phyloP scores from a whole-genome alignment of 306 rosid species.

The Hylodesmum podocarpum region DNA sequence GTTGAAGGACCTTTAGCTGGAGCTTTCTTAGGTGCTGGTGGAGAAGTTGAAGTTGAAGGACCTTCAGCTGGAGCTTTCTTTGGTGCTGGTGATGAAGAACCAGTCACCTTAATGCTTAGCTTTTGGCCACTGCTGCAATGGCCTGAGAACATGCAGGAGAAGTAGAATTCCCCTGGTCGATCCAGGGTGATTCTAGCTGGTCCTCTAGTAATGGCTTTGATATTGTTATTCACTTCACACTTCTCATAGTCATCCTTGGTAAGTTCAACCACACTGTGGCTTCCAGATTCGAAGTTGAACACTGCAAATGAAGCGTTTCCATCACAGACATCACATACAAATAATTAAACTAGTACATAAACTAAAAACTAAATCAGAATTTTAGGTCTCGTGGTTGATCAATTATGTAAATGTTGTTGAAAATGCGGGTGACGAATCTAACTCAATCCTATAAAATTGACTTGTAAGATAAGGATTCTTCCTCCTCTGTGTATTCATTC shows the following conservation, averaged over 20 bases:
- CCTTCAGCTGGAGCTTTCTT: not conserved
- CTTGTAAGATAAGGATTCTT: no score
- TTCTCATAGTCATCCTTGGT: slow-evolving; percentile 14
- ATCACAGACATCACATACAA: not conserved
- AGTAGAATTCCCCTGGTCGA: slow-evolving; percentile 17
- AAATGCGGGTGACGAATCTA: no score
- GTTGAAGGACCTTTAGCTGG: slow-evolving; percentile 21
- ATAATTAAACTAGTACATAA: not conserved
- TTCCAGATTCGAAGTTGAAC: slow-evolving; percentile 38
- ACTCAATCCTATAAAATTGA: no score
- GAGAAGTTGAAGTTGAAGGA: slow-evolving; percentile 23
- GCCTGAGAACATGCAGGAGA: slow-evolving; percentile 33
- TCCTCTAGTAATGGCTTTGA: not conserved
- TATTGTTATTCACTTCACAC: not conserved
- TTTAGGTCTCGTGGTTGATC: not conserved
- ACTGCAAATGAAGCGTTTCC: slow-evolving; percentile 25
- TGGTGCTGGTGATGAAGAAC: not conserved
- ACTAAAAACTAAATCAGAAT: not conserved
- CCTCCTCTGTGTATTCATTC: no score
- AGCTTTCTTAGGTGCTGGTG: not conserved
- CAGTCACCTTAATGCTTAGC: slow-evolving; percentile 36
- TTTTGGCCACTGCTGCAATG: slow-evolving; percentile 58
- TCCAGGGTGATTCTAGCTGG: slow-evolving; percentile 29
- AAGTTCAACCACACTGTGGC: slow-evolving; percentile 30
- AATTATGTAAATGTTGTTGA: no score